Base-by-base conservation (phyloP, 805 yeast genomes). In the Suhomyces tanzawaensis region DNA sequence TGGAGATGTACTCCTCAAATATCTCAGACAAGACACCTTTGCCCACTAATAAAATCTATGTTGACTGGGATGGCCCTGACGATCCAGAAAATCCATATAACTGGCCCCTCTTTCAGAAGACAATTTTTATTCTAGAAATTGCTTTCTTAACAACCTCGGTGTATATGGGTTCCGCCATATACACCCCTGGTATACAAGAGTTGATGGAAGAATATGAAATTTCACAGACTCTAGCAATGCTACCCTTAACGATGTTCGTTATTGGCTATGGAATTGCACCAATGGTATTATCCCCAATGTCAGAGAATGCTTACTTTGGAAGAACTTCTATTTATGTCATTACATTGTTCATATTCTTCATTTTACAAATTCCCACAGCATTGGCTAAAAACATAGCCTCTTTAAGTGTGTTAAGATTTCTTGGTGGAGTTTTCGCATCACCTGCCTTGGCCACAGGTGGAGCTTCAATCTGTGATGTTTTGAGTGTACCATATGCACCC, bases 181-280 rank as follows among this genome's bases (percentile, higher is more conserved):
- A 72, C 42, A 67, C 82, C 0, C 82, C 84, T 0, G 76, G 78
- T 14, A 58, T 69, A 25, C 61, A 53, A 17, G 55, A 63, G n/a
- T 50, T 80, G 19, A 66, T 62, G 55, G 53, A 58, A 18, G 73
- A 76, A 31, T 76, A 77, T 47, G 44, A 57, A 11, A 66, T 73
- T 4, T 60, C 72, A 12, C 57, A 58, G 23, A 70, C 67, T 4
- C 65, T 66, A 3, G 77, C 79, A 0, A 60, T 71, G 1, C 58
- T 80, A 21, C 79, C 80, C 3, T 62, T 80, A 47, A 60, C 81
- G 1, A 44, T 77, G 26, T 80, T 72, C 44, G 79, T 79, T 5
- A 47, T 78, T 19, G 85, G 83, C 7, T 79, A 79, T 50, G 85
- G 80, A 35, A 34, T 77, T 15, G 82, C 82, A 1, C 83, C 83